Evolutionary conservation across 306 rosid species (phyloP).

Genomic region (Delonix regia): DNA sequence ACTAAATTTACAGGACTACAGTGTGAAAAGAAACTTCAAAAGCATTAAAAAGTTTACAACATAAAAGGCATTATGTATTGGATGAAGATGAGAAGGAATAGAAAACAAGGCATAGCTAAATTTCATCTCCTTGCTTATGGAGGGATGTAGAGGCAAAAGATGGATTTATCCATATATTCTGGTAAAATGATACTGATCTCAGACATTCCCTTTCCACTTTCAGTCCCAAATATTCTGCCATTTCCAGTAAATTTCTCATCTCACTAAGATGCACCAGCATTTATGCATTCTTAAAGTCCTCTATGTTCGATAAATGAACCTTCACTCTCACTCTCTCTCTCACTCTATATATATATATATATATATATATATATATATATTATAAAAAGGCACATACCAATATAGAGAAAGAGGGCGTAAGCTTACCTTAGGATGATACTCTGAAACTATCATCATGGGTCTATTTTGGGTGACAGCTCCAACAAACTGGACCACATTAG

Average conservation of each 20-base stretch:
- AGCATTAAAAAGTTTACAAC: neutral
- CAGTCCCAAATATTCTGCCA: neutral
- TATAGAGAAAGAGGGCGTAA: conserved; percentile 36
- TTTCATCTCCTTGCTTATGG: neutral
- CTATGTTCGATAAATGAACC: neutral
- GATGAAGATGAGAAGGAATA: neutral
- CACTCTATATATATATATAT: too few species aligned
- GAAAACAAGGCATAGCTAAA: neutral
- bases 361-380: too few species aligned
- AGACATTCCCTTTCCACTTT: neutral
- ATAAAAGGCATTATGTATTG: neutral
- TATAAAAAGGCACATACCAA: neutral
- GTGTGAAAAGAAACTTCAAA: neutral
- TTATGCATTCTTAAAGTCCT: conserved; percentile 12
- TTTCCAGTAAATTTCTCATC: conserved; percentile 23
- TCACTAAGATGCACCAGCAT: conserved; percentile 8
- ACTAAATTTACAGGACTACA: neutral
- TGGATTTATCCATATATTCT: neutral
- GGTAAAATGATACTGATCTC: neutral
- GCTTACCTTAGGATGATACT: conserved; percentile 87
- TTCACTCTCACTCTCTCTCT: conserved; percentile 9
- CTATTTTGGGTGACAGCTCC: conserved; percentile 98
- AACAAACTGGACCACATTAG: conserved; percentile 95
- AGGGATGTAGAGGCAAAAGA: neutral
- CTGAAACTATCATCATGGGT: conserved; percentile 99